phyloP scores from a whole-genome alignment of 495 filamentous ascomycete genomes.

The Penicillium riverlandense region DNA sequence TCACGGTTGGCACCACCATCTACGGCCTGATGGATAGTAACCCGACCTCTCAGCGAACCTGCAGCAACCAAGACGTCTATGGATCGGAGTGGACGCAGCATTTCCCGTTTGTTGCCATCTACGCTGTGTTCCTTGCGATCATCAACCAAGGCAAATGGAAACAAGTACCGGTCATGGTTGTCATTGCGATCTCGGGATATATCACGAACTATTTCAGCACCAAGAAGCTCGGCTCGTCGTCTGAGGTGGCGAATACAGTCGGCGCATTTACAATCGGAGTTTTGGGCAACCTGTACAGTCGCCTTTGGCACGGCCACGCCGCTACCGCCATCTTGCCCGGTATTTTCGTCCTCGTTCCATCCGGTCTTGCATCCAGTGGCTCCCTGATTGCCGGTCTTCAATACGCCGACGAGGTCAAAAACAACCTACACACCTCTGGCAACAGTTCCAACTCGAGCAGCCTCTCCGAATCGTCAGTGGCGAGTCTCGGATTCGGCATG shows the following conservation, averaged over 20 bases:
- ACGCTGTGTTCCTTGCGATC: conserved; percentile 71
- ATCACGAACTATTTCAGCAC: conserved; percentile 77
- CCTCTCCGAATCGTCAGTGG: conserved; percentile 45
- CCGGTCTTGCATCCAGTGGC: conserved; percentile 75
- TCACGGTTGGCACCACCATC: conserved; percentile 85
- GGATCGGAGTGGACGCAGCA: conserved; percentile 37
- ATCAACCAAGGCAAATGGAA: conserved; percentile 91
- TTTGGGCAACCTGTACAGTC: conserved; percentile 78
- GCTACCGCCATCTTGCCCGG: conserved; percentile 86
- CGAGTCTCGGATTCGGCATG: conserved; percentile 77
- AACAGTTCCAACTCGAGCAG: conserved; percentile 35
- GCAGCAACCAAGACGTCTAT: conserved; percentile 48
- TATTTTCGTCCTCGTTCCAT: conserved; percentile 92
- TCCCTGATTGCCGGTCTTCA: conserved; percentile 70
- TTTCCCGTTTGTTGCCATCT: conserved; percentile 61
- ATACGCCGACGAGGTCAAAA: conserved; percentile 65
- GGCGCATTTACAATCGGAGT: conserved; percentile 84
- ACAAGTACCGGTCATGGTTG: conserved; percentile 78
- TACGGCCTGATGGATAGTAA: conserved; percentile 75
- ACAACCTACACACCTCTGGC: conserved; percentile 31
- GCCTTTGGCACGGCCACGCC: conserved; percentile 74
- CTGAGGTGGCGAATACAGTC: conserved; percentile 77
- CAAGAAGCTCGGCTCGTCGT: conserved; percentile 60
- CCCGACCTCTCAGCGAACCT: conserved; percentile 64
- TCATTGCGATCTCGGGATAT: conserved; percentile 77